A percentile compares a stretch with the other conserved stretches of the same genome.
phyloP scores from a whole-genome alignment of 2,329 filamentous ascomycete genomes.

The Rhinocladiella mackenziei region DNA sequence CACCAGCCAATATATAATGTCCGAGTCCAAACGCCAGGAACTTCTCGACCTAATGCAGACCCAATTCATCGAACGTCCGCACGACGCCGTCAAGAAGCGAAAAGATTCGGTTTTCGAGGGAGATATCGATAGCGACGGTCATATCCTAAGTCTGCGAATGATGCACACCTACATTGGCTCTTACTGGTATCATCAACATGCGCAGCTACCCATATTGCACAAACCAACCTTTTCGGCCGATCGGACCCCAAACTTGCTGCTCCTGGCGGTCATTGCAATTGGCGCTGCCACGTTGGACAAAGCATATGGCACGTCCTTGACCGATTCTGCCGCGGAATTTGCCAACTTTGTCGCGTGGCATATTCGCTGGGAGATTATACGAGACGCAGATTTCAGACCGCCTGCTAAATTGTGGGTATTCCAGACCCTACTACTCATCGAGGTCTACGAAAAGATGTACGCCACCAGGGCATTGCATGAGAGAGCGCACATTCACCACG shows the following conservation, averaged over 20 bases:
- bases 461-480: conserved; percentile 89
- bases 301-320: conserved; percentile 68
- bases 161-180: conserved; percentile 92
- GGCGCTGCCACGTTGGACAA: conserved; percentile 87
- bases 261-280: conserved; percentile 87
- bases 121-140: conserved; percentile 60
- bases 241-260: conserved; percentile 74
- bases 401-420: conserved; percentile 96
- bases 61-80: conserved; percentile 75
- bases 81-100: conserved; percentile 67
- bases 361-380: conserved; percentile 93
- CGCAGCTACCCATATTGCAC: conserved; percentile 90
- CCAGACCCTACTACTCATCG: conserved; percentile 80
- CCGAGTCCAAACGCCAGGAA: conserved; percentile 80
- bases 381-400: conserved; percentile 81
- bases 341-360: conserved; percentile 91
- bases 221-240: conserved; percentile 90
- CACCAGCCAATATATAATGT: conserved; percentile 73
- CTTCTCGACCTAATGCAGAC: conserved; percentile 76
- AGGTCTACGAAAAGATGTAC: conserved; percentile 97
- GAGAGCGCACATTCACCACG: conserved; percentile 92
- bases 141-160: conserved; percentile 79
- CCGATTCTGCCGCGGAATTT: conserved; percentile 72
- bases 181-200: conserved; percentile 93
- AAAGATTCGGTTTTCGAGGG: conserved; percentile 76